phyloP scores from a whole-genome alignment of 2,329 filamentous ascomycete species.

The Blastomyces emzantsi region DNA sequence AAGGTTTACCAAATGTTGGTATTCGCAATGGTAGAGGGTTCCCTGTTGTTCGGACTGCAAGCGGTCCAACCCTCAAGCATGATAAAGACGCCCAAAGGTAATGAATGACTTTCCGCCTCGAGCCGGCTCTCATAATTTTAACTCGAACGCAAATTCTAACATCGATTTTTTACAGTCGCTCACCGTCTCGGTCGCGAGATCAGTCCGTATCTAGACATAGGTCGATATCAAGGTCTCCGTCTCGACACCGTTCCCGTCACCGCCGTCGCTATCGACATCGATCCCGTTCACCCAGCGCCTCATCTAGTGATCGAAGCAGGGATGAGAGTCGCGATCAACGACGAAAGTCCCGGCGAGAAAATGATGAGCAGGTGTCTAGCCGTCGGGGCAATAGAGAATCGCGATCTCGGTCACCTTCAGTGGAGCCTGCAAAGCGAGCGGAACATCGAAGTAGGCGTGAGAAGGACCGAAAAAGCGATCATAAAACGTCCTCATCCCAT shows the following conservation, averaged over 20 bases:
- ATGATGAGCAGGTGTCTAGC: slow-evolving; percentile 34
- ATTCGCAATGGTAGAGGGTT: slow-evolving; percentile 54
- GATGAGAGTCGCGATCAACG: slow-evolving; percentile 23
- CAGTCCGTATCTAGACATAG: slow-evolving; percentile 23
- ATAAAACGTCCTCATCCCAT: slow-evolving; percentile 35
- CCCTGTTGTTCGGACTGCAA: slow-evolving; percentile 27
- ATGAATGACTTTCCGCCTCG: slow-evolving; percentile 3
- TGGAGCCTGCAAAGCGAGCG: slow-evolving; percentile 48
- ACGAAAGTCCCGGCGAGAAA: slow-evolving; percentile 28
- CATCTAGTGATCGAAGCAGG: slow-evolving; percentile 30
- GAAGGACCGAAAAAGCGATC: slow-evolving; percentile 38
- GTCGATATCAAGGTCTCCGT: slow-evolving; percentile 20
- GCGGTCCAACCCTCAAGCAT: background rate
- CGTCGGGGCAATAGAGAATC: slow-evolving; percentile 41
- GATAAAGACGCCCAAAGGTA: slow-evolving; percentile 26
- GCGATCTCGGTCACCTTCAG: slow-evolving; percentile 58
- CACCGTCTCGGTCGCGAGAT: slow-evolving; percentile 32
- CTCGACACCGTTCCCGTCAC: slow-evolving; percentile 35
- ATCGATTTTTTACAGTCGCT: slow-evolving; percentile 16
- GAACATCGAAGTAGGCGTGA: slow-evolving; percentile 55
- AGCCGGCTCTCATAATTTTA: background rate
- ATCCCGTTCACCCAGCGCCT: slow-evolving; percentile 35
- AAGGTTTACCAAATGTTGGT: slow-evolving; percentile 75
- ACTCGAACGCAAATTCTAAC: background rate
- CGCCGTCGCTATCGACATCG: slow-evolving; percentile 47